Base-by-base conservation (phyloP, 768 basidiomycete genomes). In the Hericium rajendrae region DNA sequence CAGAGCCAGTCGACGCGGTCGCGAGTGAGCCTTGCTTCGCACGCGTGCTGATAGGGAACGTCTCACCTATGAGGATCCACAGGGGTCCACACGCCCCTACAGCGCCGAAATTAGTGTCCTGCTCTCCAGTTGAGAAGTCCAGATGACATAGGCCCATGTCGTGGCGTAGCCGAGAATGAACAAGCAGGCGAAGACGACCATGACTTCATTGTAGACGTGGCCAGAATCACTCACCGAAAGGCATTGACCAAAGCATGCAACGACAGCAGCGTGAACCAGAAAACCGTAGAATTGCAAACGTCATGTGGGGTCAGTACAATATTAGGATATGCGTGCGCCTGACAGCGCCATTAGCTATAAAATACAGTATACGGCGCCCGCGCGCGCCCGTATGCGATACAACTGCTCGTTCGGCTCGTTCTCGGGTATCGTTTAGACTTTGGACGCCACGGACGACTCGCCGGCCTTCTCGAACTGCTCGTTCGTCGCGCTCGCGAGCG, bases 21-120 rank as follows among this genome's bases (percentile, higher is more conserved):
- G 85, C 76, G 41, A 90, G 68, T 38, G 84, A 80, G 4, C 80
- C 85, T 66, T 88, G 86, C 67, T 86, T 84, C 4, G 85, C 81
- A 55, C 86, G 78, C 4, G 85, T 85, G 22, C 84, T 75, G 10
- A 82, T 86, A 0, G 85, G 82, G 75, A 87, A 88, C 1, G 84
- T 86, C 69, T 89, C 86, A 38, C 85, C 86, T 56, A 84, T 85
- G 18, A 88, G 73, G 64, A 89, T 86, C 86, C 70, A 53, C 38
- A 88, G 88, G 73, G 64, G 88, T 86, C 86, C 70, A 53, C 38
- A 88, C 68, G 50, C 85, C 84, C 38, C 26, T n/a, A 40, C 32
- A 54, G 48, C 38, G 22, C 61, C 26, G 26, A 26, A 26, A 26
- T 26, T 4, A 26, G 26, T 26, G 26, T 26, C 4, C 26, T 26